Base-by-base conservation (phyloP, 768 basidiomycete genomes). In the Leccinum disarticulatum region DNA sequence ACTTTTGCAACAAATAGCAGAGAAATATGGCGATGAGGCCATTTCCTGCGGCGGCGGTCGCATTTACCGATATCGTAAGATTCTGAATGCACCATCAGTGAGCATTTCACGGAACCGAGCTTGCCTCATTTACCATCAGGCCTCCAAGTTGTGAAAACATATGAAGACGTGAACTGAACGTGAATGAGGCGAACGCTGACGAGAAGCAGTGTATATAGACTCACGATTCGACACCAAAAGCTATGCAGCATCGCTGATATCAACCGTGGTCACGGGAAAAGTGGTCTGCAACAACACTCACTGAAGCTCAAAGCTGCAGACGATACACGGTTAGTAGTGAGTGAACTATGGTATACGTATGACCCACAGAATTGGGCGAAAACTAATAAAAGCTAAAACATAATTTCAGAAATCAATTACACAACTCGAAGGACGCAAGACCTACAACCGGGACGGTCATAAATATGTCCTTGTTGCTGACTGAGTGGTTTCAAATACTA, bases 21-120 rank as follows among this genome's bases (percentile, higher is more conserved):
- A 86, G 76, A n/a, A 76, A 76, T 13, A 58, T 54, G 0, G 84
- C 83, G 38, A 86, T 85, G 9, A 81, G 59, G 13, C 83, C 65
- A 48, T 86, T 84, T 2, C 77, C 77, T 10, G 72, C 71, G 0
- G 81, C 79, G 3, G 82, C 77, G 4, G 81, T 67, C 1, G 76
- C 82, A 61, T 85, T 85, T 63, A 86, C 78, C 3, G 81, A 71
- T 50, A 80, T 80, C 0, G 83, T 80, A 41, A 85, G 68, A 5
- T 74, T 8, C 70, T 70, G 55, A n/a, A 36, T 11, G 10, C 7
- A 5, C 27, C 6, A 19, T 62, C 25, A 56, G 58, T 17, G 17
- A 31, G 33, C n/a, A 2, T 19, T 47, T 25, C 43, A 19, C 19
- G 15, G 27, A 13, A 19, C 13, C 1, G 11, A 36, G 31, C n/a